Evolutionary conservation across 2,329 filamentous ascomycete species (phyloP).

Genomic region (Aureobasidium sp.): DNA sequence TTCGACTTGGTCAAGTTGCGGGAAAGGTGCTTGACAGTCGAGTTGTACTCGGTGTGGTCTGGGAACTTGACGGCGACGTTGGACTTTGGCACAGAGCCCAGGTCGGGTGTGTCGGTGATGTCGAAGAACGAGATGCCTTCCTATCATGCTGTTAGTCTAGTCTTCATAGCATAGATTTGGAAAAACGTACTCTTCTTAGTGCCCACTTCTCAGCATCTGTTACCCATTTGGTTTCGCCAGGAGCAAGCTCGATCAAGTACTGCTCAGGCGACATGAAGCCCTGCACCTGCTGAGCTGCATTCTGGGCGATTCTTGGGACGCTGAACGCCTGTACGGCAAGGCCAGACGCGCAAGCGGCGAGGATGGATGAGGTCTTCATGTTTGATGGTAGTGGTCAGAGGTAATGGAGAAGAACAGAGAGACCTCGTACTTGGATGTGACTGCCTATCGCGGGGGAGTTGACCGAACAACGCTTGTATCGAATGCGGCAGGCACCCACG

Average conservation of each 20-base stretch:
- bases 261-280: slow-evolving; percentile 47
- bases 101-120: slow-evolving; percentile 79
- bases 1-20: slow-evolving; percentile 76
- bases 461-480: slow-evolving; percentile 21
- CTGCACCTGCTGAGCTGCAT: slow-evolving; percentile 26
- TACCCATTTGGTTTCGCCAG: slow-evolving; percentile 85
- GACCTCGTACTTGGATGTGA: neutral
- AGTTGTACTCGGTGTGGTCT: slow-evolving; percentile 68
- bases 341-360: slow-evolving; percentile 20
- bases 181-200: slow-evolving; percentile 74
- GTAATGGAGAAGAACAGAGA: slow-evolving; percentile 1
- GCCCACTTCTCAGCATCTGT: slow-evolving; percentile 98
- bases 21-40: slow-evolving; percentile 73
- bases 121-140: slow-evolving; percentile 93
- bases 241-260: slow-evolving; percentile 86
- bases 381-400: neutral
- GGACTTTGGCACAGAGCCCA: slow-evolving; percentile 52
- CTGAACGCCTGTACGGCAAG: slow-evolving; percentile 24
- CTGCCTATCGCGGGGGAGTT: slow-evolving; percentile 17
- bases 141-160: slow-evolving; percentile 35
- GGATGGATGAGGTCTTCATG: slow-evolving; percentile 22
- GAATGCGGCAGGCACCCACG: slow-evolving; percentile 13
- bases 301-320: slow-evolving; percentile 23
- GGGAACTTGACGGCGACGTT: slow-evolving; percentile 66
- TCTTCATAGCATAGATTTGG: neutral